These are phyloP conservation scores for Ajuga chamaepitys DNA, from an alignment of 257 asterid species.

Conservation along the genomic window DNA sequence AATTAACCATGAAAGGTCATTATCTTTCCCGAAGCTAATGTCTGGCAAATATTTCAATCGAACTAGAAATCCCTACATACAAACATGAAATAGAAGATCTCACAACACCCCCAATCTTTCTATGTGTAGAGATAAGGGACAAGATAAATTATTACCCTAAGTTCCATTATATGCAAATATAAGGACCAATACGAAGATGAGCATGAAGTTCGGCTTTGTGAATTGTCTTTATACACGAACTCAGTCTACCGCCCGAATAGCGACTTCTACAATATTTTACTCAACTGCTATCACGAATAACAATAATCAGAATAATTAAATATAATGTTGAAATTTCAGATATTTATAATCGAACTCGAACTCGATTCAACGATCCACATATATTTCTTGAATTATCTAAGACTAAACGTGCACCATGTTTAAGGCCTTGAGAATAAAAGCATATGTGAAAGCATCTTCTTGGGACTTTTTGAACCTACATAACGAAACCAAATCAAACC, in stretches of 20 bases:
- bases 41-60: conserved; percentile 87
- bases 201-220: conserved; percentile 83
- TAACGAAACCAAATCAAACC: background rate
- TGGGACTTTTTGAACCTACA: conserved; percentile 64
- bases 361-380: too few relatives aligned
- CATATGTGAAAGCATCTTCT: conserved; percentile 62
- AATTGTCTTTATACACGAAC: conserved; percentile 66
- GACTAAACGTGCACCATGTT: conserved; percentile 24
- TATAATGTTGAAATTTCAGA: too few relatives aligned
- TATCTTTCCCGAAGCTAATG: conserved; percentile 85
- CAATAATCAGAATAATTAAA: too few relatives aligned
- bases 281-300: too few relatives aligned
- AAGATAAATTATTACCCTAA: conserved; percentile 49
- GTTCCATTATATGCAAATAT: conserved; percentile 91
- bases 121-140: background rate
- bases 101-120: background rate
- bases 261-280: too few relatives aligned
- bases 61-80: conserved; percentile 77
- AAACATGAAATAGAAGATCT: background rate
- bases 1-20: conserved; percentile 79
- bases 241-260: too few relatives aligned
- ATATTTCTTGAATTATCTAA: background rate
- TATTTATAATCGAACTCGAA: too few relatives aligned
- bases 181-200: conserved; percentile 84
- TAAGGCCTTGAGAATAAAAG: conserved; percentile 52